Evolutionary conservation across 2,329 filamentous ascomycete genomes (phyloP).

Genomic region (Ophiosphaerella narmari): DNA sequence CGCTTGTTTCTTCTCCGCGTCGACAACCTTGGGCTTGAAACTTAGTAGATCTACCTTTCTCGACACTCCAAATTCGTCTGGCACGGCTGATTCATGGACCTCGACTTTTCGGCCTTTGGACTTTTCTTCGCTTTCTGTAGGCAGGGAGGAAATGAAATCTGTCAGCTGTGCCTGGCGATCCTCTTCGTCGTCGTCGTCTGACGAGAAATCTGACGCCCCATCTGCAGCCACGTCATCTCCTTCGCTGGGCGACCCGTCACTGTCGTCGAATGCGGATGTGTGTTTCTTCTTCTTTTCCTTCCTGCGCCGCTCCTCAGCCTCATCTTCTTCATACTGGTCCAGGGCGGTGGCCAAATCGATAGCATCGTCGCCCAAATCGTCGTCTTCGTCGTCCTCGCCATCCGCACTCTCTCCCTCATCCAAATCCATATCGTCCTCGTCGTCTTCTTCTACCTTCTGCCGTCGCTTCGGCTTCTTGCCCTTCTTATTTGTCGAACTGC

Average conservation of each 20-base stretch:
- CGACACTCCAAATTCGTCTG: slow-evolving; percentile 64
- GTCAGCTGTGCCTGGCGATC: slow-evolving; percentile 68
- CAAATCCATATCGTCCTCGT: slow-evolving; percentile 51
- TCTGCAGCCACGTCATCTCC: slow-evolving; percentile 51
- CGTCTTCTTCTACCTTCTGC: slow-evolving; percentile 23
- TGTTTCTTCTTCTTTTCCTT: slow-evolving; percentile 45
- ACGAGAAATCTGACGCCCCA: slow-evolving; percentile 56
- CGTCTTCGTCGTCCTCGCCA: slow-evolving; percentile 61
- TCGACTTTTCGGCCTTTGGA: slow-evolving; percentile 43
- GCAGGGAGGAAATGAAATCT: slow-evolving; percentile 70
- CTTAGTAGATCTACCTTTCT: slow-evolving; percentile 76
- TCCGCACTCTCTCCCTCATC: slow-evolving; percentile 53
- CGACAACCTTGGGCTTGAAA: slow-evolving; percentile 72
- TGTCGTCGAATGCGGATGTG: slow-evolving; percentile 51
- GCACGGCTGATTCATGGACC: slow-evolving; percentile 64
- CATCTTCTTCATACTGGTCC: slow-evolving; percentile 53
- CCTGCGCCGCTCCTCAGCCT: slow-evolving; percentile 31
- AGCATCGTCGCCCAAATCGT: slow-evolving; percentile 66
- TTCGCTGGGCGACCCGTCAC: slow-evolving; percentile 59
- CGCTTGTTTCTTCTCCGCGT: slow-evolving; percentile 76
- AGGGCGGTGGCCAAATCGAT: slow-evolving; percentile 67
- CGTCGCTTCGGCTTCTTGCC: slow-evolving; percentile 42
- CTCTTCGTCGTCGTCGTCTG: slow-evolving; percentile 51
- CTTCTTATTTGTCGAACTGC: slow-evolving; percentile 58
- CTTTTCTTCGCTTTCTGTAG: slow-evolving; percentile 46